phyloP scores from a whole-genome alignment of 2,329 filamentous ascomycete genomes.

The Fusarium beomiforme region DNA sequence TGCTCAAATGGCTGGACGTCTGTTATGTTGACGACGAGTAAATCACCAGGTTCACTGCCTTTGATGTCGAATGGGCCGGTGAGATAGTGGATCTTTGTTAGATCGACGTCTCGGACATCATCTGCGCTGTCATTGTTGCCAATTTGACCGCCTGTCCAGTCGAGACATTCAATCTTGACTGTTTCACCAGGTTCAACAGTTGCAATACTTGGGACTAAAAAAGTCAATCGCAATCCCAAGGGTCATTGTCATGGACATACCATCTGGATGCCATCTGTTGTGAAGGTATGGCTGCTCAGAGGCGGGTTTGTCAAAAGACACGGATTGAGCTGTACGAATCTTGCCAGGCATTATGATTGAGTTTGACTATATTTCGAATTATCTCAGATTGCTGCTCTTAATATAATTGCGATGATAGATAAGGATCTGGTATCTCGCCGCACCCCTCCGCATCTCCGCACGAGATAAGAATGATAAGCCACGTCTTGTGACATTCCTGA shows the following conservation, averaged over 20 bases:
- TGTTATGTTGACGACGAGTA: constrained; percentile 88
- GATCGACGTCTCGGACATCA: constrained; percentile 84
- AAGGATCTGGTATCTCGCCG: constrained; percentile 12
- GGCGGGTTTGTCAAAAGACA: constrained; percentile 42
- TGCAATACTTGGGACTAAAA: constrained; percentile 75
- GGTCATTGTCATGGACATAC: constrained; percentile 57
- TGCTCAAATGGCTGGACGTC: constrained; percentile 91
- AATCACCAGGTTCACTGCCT: constrained; percentile 83
- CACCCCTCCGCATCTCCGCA: constrained; percentile 21
- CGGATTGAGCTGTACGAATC: constrained; percentile 39
- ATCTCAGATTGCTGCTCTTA: no score
- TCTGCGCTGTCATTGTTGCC: constrained; percentile 90
- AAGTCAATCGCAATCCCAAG: neutral
- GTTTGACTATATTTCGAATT: no score
- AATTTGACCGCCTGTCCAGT: constrained; percentile 88
- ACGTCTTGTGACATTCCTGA: constrained; percentile 23
- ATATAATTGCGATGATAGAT: neutral
- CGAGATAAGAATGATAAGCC: constrained; percentile 30
- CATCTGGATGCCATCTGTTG: constrained; percentile 94
- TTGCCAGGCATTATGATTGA: constrained; percentile 33
- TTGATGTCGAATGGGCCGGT: constrained; percentile 90
- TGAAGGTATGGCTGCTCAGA: constrained; percentile 41
- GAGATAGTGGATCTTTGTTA: constrained; percentile 87
- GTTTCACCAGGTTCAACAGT: constrained; percentile 85
- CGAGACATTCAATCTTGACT: constrained; percentile 92